Evolutionary conservation across 257 asterid species (phyloP), one percentile per base, ranked within the genome.

Genomic region (Ilex aquifolium): DNA sequence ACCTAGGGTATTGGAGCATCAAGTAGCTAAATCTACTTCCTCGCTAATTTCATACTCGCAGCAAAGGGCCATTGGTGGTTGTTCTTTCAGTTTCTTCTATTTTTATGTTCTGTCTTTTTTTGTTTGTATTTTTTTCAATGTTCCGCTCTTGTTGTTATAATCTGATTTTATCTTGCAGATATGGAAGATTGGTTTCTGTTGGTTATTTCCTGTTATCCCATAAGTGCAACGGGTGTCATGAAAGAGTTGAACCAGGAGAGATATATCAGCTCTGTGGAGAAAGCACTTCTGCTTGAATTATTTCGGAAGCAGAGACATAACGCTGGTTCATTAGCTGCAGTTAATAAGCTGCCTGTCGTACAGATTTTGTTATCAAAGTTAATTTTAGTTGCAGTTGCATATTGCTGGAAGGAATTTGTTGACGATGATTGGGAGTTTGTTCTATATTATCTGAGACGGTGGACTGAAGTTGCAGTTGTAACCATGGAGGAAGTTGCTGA

Each of bases 391-490:
- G 76, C 95, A 64, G 79, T 84, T 60, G 97, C 90, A 67, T 93
- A 93, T 71, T 93, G 99, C 77, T 90, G 94, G 95, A 94, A 87
- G 65, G 80, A 85, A 63, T 90, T 93, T 72, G 74, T 71, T 72
- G 92, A 88, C 70, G 94, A 87, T 70, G 99, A 93, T 76, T 93
- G 99, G 99, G 90, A 81, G 61, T 93, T 82, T 72, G 82, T 75
- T 64, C 65, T 93, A 74, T 86, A 82, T 72, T 86, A 79, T 66
- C 74, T 88, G 69, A 90, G 99, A 81, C 79, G 82, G 78, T 93
- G 96, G 97, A 84, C 90, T 56, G 99, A 87, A 69, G 74, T 86
- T 51, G 82, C 90, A 57, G 99, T 87, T 57, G 84, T 87, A 15
- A 62, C 75, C 75, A 75, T 87, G 90, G 99, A 93, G 78, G 99